phyloP scores from a whole-genome alignment of 345 rosid species.

The Clausena lansium region DNA sequence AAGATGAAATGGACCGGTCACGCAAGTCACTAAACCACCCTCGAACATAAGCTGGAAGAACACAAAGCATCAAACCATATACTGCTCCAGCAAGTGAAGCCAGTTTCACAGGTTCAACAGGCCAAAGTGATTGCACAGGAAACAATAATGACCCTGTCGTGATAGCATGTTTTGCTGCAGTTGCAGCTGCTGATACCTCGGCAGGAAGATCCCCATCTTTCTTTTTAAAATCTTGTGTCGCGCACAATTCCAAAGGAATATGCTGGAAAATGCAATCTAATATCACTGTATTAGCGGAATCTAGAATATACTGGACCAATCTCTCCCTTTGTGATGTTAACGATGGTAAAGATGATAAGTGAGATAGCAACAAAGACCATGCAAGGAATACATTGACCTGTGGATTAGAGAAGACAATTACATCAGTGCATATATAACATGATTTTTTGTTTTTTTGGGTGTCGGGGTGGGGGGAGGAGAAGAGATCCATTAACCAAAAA shows the following conservation, averaged over 20 bases:
- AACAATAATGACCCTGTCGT: constrained; percentile 57
- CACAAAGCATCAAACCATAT: constrained; percentile 78
- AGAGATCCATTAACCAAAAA: neutral
- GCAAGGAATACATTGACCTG: constrained; percentile 81
- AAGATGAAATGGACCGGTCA: constrained; percentile 66
- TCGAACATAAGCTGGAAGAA: constrained; percentile 95
- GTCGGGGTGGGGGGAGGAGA: too few relatives aligned
- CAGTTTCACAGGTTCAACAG: constrained; percentile 56
- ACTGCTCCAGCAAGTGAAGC: constrained; percentile 84
- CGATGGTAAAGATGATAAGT: constrained; percentile 65
- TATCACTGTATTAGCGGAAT: constrained; percentile 57
- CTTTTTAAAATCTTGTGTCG: constrained; percentile 60
- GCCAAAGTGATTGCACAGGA: constrained; percentile 84
- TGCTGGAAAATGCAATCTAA: constrained; percentile 91
- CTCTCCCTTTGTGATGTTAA: constrained; percentile 60
- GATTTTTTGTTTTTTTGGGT: neutral
- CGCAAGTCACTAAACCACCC: constrained; percentile 86
- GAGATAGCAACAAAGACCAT: constrained; percentile 87
- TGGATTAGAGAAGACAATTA: constrained; percentile 22
- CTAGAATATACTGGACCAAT: constrained; percentile 78
- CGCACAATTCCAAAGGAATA: constrained; percentile 61
- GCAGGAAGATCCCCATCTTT: constrained; percentile 65
- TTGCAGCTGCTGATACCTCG: constrained; percentile 59
- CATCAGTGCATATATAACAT: neutral
- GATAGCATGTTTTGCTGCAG: constrained; percentile 68